phyloP scores from a whole-genome alignment of 2,329 filamentous ascomycete genomes.

The Paracoccidioides lutzii region DNA sequence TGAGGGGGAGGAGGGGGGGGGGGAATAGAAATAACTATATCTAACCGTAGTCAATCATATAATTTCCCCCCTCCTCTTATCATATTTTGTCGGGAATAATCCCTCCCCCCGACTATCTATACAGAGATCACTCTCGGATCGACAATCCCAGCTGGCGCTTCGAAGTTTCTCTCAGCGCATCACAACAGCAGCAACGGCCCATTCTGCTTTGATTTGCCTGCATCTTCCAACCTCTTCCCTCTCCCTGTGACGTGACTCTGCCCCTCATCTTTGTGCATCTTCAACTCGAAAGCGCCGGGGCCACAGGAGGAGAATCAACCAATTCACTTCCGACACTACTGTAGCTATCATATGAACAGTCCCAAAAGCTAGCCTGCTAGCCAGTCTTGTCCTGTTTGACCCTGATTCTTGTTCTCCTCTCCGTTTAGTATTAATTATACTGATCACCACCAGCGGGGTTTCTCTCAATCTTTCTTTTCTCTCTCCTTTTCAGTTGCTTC shows the following conservation, averaged over 20 bases:
- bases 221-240: not conserved
- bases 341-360: not conserved
- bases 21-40: not conserved
- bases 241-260: not conserved
- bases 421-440: not conserved
- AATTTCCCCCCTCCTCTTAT: not conserved
- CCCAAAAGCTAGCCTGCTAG: not conserved
- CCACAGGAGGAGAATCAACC: not conserved
- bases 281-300: not conserved
- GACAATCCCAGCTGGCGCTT: not conserved
- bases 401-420: not conserved
- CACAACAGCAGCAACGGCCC: not conserved
- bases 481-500: not conserved
- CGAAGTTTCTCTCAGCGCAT: not conserved
- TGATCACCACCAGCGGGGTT: not conserved
- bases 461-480: not conserved
- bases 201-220: not conserved
- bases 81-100: not conserved
- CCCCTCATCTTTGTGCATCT: not conserved
- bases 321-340: not conserved
- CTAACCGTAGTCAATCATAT: not conserved
- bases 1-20: not conserved
- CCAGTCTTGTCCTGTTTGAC: not conserved
- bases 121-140: not conserved
- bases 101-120: not conserved